Percentiles rank a stretch among this genome's conserved stretches.
These are phyloP conservation scores for Bruguiera gymnorhiza DNA, from an alignment of 345 rosid species.

Conservation along the genomic window DNA sequence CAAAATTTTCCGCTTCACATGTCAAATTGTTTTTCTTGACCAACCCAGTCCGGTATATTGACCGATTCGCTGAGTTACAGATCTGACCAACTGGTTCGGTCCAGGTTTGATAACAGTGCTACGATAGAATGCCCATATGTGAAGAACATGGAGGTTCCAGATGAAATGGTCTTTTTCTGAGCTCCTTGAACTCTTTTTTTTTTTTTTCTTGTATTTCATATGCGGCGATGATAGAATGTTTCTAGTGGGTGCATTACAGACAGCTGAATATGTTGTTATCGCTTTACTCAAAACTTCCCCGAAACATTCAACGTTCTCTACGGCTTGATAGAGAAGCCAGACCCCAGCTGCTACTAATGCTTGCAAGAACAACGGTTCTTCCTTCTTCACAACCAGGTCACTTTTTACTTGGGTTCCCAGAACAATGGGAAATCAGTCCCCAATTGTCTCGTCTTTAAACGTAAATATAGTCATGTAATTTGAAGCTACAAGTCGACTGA, in stretches of 20 bases:
- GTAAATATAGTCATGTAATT: no score
- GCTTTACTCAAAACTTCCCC: conserved; percentile 38
- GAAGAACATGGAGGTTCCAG: conserved; percentile 3
- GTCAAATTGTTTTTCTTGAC: no score
- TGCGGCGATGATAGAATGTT: conserved; percentile 10
- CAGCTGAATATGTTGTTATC: conserved; percentile 25
- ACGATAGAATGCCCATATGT: no score
- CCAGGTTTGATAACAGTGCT: no score
- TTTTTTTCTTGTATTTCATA: conserved; percentile 8
- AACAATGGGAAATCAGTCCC: no score
- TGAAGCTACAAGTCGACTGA: no score
- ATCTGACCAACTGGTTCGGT: no score
- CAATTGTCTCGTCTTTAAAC: no score
- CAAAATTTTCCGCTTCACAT: no score
- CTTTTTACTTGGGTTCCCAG: no score
- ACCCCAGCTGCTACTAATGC: background rate
- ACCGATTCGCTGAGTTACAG: no score
- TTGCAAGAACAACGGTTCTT: conserved; percentile 31
- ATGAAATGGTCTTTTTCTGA: conserved; percentile 29
- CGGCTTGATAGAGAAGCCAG: conserved; percentile 25
- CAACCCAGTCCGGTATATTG: no score
- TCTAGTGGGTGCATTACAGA: conserved; percentile 3
- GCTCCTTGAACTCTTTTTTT: conserved; percentile 9
- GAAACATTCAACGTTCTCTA: conserved; percentile 32
- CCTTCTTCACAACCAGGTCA: conserved; percentile 6